These are phyloP conservation scores for Arthrobotrys sinensis DNA, from an alignment of 2,329 filamentous ascomycete species.

Conservation along the genomic window DNA sequence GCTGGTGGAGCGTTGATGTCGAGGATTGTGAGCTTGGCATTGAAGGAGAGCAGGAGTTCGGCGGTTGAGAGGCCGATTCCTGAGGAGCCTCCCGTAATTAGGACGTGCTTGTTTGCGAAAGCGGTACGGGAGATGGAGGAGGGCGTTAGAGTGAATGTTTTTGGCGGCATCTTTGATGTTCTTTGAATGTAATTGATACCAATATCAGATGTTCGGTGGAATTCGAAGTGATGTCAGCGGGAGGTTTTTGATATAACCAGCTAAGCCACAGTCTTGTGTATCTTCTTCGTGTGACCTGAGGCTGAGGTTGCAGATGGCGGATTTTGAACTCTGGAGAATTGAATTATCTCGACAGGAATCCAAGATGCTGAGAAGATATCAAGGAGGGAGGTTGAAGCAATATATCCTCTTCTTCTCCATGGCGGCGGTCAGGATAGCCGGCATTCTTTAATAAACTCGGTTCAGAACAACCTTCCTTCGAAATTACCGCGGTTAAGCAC, in stretches of 20 bases:
- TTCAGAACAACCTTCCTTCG: constrained; percentile 21
- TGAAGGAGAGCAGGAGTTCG: constrained; percentile 67
- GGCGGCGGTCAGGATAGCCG: constrained; percentile 23
- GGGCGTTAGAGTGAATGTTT: constrained; percentile 48
- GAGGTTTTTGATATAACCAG: no score
- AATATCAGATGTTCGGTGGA: background rate
- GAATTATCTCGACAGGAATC: background rate
- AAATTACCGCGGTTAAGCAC: constrained; percentile 52
- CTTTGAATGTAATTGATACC: background rate
- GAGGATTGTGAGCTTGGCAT: constrained; percentile 68
- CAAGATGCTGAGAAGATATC: background rate
- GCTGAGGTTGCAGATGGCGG: no score
- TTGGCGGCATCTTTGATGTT: constrained; percentile 34
- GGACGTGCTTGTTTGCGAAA: constrained; percentile 53
- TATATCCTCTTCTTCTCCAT: constrained; percentile 32
- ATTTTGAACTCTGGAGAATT: no score
- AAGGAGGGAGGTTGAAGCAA: constrained; percentile 28
- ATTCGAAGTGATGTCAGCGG: no score
- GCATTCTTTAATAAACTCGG: constrained; percentile 47
- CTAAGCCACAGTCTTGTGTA: no score
- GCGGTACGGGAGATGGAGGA: constrained; percentile 40
- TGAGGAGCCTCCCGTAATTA: constrained; percentile 60
- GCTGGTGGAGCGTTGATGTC: constrained; percentile 67
- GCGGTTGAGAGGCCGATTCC: constrained; percentile 66
- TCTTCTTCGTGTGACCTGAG: no score